Evolutionary conservation across 73 alveolate genomes (phyloP), one percentile per base, ranked within the genome.

Genomic region (Paraurostyla sp.): DNA sequence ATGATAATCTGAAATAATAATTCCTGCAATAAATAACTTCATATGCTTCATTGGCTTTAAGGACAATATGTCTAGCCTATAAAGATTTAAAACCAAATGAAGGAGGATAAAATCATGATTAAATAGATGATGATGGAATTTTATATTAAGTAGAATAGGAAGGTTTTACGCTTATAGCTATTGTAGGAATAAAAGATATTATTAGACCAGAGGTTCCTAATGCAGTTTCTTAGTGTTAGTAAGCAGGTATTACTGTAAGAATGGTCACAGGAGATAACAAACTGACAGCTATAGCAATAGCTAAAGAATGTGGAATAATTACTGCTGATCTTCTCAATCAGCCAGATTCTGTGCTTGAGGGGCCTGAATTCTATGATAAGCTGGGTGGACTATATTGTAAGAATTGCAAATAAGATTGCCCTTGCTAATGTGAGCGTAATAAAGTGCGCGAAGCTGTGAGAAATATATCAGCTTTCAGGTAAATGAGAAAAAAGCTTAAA

Each of bases 221-320:
- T 41, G 95, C 98, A 60, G 91, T 97, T 7, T 62, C 59, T 33
- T 36, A 87, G 56, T 97, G 99, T 90, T 90, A 95, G 48, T 62
- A 85, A 46, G 98, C 99, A 22, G 98, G 99, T 57, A 91, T 97
- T 20, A 91, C 83, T 29, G 98, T 97, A 0, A 90, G 99, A 49
- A 97, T 97, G 99, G 99, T 97, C 0, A 97, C 99, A 0, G 99
- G 99, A 6, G 99, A 97, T 90, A 96, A 96, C 88, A 96, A 91
- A 13, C 95, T 93, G 0, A 97, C 99, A 35, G 99, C 99, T 6
- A 85, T 92, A 1, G 99, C 99, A n/a, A 97, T 97, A 41, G 99
- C 99, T 9, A 94, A 80, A 76, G 97, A 96, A 48, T 97, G 99
- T 83, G 94, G 94, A 0, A 97, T 97, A n/a, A 52, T 97, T 60